Base-by-base conservation (phyloP, 2,329 filamentous ascomycete species). In the Lecanicillium sp. region DNA sequence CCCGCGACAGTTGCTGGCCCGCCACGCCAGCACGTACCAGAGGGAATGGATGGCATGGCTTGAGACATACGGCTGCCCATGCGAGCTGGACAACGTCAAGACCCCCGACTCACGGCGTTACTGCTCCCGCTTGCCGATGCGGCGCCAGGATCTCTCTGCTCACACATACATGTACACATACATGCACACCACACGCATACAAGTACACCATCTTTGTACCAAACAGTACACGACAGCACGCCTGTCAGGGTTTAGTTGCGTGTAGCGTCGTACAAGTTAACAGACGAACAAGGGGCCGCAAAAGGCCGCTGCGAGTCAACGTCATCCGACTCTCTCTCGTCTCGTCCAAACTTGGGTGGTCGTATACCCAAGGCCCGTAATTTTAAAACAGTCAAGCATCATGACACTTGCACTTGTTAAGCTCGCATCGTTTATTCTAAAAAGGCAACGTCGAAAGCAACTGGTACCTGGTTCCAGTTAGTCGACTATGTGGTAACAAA, bases 41-140 rank as follows among this genome's bases (percentile, higher is more conserved):
- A 21, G 7, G 32, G 44, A 35, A 33, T 33, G 32, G 24, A 40
- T 48, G 43, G 32, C 12, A 41, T 23, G 37, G 20, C 26, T 37
- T 48, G 37, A 48, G 44, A 48, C 44, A 48, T 29, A 37, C 37
- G 37, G 32, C 44, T 35, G 29, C 44, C n/a, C 44, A 48, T 48
- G 36, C 37, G 37, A 48, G 44, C 44, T 48, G 44, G 44, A 39
- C 14, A n/a, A n/a, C n/a, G n/a, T n/a, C n/a, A n/a, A n/a, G n/a
- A n/a, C 26, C 33, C 12, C 24, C 32, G n/a, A 36, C 35, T 21
- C 35, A 32, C 26, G 26, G 26, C 14, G n/a, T 19, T 33, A 24
- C 44, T 45, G 12, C 32, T 46, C 26, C 35, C 36, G 36, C 36
- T 33, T 45, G 17, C 35, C 44, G 36, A 46, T 46, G 44, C 26